Evolutionary conservation across 2,329 filamentous ascomycete species (phyloP), one percentile per base, ranked within the genome.

Genomic region (Claviceps sp.): DNA sequence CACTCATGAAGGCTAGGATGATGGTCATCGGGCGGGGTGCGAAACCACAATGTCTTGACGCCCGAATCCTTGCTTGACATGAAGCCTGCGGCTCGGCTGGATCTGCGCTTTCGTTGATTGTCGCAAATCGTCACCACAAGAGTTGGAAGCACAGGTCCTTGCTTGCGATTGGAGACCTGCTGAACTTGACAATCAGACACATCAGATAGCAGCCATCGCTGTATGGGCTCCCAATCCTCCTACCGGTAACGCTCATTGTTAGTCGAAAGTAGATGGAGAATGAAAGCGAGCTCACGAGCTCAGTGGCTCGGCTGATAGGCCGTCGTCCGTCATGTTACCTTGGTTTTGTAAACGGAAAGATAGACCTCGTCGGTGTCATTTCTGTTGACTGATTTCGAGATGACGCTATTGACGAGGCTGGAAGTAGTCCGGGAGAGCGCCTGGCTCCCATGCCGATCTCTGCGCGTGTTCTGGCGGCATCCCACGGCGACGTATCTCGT

Each of bases 101-200:
- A 84, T 54, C 81, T 73, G 48, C 81, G 76, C 59, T 83, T 84
- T 52, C 78, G 75, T 56, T 81, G 69, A 62, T 80, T 82, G 56
- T 84, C 80, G 40, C 73, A 70, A 47, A 84, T 66, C 56, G 70
- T 77, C 40, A 84, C 61, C 46, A 82, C 69, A 13, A 85, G 71
- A 5, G 81, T 84, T 1, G 79, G 79, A 7, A 80, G 65, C 4
- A 76, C 70, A 11, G 77, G 74, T 0, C 76, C 76, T 59, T 82
- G 78, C 59, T 84, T 84, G 49, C 80, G 76, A 59, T 83, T 76
- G 43, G 78, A 71, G 16, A 82, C 57, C 62, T 74, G 73, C 61
- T 82, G 78, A 37, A 82, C 71, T 56, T 78, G 73, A 57, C 78
- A 84, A 52, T 79, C 76, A 51, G 71, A 71, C 50, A 82, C 71